Percentiles rank a stretch among this genome's conserved stretches.
Conservation (phyloP, 129 eudicot genomes). For the Ambrosia artemisiifolia region DNA sequence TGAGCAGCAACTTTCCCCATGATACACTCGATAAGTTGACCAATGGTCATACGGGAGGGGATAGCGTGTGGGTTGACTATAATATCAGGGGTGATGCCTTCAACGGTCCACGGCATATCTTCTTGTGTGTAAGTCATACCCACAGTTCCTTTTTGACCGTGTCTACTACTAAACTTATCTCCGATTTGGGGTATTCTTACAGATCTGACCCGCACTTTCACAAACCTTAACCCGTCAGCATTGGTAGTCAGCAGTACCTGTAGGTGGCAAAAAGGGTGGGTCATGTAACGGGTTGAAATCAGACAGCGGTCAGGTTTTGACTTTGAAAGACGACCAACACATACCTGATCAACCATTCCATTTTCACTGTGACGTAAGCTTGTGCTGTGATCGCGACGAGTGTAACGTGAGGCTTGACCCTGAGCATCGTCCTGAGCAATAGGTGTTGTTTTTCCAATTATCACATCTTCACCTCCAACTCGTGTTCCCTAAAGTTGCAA, state of each 20-base stretch:
- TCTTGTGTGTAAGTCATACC: conserved; percentile 98
- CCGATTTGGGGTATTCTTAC: conserved; percentile 93
- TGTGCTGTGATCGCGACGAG: conserved; percentile 85
- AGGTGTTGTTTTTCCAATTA: conserved; percentile 92
- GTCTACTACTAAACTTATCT: conserved; percentile 91
- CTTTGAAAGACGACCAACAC: no score
- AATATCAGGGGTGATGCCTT: conserved; percentile 87
- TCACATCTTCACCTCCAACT: conserved; percentile 92
- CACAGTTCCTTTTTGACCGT: conserved; percentile 93
- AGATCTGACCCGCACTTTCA: conserved; percentile 87
- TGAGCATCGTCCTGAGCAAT: conserved; percentile 77
- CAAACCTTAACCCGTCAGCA: conserved; percentile 91
- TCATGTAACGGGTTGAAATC: no score
- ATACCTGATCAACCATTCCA: conserved; percentile 82
- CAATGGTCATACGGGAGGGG: conserved; percentile 95
- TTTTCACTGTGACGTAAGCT: conserved; percentile 93
- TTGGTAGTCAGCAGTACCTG: conserved; percentile 74
- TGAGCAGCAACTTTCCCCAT: conserved; percentile 99
- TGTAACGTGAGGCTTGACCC: conserved; percentile 75
- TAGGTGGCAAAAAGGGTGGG: no score
- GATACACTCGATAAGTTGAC: conserved; percentile 92
- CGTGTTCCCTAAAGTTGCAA: conserved; percentile 57
- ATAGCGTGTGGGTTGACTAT: conserved; percentile 94
- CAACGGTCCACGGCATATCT: conserved; percentile 94
- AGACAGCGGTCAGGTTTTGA: no score